Evolutionary conservation across 768 basidiomycete genomes (phyloP).

Genomic region (Russula virescens): DNA sequence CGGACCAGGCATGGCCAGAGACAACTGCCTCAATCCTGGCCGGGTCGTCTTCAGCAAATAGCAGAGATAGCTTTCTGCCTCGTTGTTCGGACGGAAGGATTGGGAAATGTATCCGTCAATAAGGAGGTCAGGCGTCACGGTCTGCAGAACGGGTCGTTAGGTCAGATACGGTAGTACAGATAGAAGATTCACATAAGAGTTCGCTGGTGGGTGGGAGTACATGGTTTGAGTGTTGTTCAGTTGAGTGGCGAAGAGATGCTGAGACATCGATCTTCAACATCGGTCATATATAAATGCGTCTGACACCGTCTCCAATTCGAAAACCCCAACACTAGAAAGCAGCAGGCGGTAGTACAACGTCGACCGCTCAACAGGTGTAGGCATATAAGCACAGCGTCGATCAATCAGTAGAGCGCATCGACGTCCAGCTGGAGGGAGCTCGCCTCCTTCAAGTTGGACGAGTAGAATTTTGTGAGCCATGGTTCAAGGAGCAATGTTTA

Average conservation of each 20-base stretch:
- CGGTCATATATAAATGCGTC: constrained; percentile 6
- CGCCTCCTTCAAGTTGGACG: no score
- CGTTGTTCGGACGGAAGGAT: constrained; percentile 2
- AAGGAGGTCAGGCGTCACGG: no score
- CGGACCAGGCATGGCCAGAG: not conserved
- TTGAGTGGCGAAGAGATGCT: not conserved
- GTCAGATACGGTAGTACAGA: not conserved
- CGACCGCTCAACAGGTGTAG: no score
- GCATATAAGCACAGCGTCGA: no score
- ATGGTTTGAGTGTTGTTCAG: not conserved
- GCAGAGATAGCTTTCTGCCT: constrained; percentile 1
- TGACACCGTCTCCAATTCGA: not conserved
- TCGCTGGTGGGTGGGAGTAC: not conserved
- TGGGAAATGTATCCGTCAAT: no score
- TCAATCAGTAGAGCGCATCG: no score
- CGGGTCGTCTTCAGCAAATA: constrained; percentile 10
- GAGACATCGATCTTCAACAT: not conserved
- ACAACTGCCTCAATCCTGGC: not conserved
- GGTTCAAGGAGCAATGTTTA: no score
- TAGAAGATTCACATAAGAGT: not conserved
- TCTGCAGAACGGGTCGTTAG: not conserved
- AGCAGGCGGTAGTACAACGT: no score
- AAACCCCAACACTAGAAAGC: no score
- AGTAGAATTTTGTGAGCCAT: no score
- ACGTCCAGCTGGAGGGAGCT: constrained; percentile 11